phyloP scores from a whole-genome alignment of 768 basidiomycete genomes.

The Mycena capillaripes region DNA sequence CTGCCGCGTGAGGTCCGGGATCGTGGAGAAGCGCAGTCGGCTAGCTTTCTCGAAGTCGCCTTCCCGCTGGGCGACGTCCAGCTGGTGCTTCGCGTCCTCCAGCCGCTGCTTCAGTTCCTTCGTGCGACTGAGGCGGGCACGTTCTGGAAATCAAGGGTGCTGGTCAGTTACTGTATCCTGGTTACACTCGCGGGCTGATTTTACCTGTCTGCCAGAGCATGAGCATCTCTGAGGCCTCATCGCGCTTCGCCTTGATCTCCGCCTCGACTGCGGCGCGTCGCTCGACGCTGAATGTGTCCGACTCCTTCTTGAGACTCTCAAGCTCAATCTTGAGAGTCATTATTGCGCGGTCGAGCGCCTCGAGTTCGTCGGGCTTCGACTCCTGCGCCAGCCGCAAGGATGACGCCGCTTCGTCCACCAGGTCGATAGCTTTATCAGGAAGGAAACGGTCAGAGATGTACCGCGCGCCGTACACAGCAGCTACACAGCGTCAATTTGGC shows the following conservation, averaged over 20 bases:
- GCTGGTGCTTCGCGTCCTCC: constrained; percentile 86
- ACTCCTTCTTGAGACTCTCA: constrained; percentile 91
- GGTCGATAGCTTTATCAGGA: constrained; percentile 93
- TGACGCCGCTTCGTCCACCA: constrained; percentile 94
- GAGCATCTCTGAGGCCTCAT: constrained; percentile 72
- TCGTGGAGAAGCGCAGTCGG: constrained; percentile 85
- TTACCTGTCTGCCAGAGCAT: constrained; percentile 76
- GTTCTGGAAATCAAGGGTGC: constrained; percentile 58
- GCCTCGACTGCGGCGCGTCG: constrained; percentile 76
- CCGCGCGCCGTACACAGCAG: constrained; percentile 86
- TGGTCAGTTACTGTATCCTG: background rate
- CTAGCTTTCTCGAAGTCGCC: constrained; percentile 91
- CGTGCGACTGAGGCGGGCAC: constrained; percentile 74
- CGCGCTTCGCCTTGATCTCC: constrained; percentile 71
- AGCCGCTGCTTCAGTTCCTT: constrained; percentile 82
- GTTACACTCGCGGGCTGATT: background rate
- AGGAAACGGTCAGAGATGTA: constrained; percentile 91
- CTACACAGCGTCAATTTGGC: constrained; percentile 47
- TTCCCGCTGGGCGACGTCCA: constrained; percentile 91
- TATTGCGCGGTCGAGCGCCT: constrained; percentile 85
- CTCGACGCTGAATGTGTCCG: constrained; percentile 86
- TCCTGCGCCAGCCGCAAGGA: constrained; percentile 90
- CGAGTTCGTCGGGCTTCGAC: constrained; percentile 88
- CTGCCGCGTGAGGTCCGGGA: constrained; percentile 83
- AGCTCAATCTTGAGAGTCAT: constrained; percentile 91